phyloP scores from a whole-genome alignment of 2,329 filamentous ascomycete species.

The Pseudogymnoascus sp. region DNA sequence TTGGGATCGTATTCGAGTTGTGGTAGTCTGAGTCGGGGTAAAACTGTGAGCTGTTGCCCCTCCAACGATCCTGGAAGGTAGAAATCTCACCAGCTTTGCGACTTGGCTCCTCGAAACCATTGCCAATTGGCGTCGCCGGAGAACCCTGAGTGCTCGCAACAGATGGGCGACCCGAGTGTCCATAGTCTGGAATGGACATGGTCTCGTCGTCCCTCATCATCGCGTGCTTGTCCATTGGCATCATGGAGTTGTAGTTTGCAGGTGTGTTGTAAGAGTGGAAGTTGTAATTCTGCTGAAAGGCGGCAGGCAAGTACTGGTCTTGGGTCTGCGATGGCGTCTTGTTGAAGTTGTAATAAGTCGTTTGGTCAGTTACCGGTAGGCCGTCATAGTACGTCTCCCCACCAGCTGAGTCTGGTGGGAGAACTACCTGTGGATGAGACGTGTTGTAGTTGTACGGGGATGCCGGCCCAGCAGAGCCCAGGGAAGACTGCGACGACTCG shows the following conservation, averaged over 20 bases:
- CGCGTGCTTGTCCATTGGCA: constrained; percentile 20
- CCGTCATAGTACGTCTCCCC: constrained; percentile 36
- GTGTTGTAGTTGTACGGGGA: constrained; percentile 49
- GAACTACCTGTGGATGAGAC: constrained; percentile 46
- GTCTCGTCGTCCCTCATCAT: constrained; percentile 19
- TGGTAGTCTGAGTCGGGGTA: constrained; percentile 37
- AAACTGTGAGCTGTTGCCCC: constrained; percentile 61
- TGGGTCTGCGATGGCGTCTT: constrained; percentile 28
- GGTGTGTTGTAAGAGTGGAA: constrained; percentile 34
- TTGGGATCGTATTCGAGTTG: constrained; percentile 53
- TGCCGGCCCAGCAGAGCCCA: constrained; percentile 50
- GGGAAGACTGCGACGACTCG: constrained; percentile 52
- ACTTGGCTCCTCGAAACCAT: constrained; percentile 38
- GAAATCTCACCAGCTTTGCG: constrained; percentile 45
- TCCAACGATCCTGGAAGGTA: constrained; percentile 34
- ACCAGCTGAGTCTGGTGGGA: constrained; percentile 35
- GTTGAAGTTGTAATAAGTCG: constrained; percentile 24
- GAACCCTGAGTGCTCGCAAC: constrained; percentile 55
- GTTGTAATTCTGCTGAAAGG: constrained; percentile 34
- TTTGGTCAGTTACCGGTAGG: constrained; percentile 31
- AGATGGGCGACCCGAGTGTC: constrained; percentile 29
- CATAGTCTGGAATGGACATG: constrained; percentile 25
- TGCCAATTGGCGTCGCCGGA: constrained; percentile 47
- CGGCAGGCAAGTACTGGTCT: constrained; percentile 24
- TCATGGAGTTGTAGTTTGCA: constrained; percentile 15